phyloP scores from a whole-genome alignment of 1,284 basidiomycete genomes.

The Cutaneotrichosporon spelunceum region DNA sequence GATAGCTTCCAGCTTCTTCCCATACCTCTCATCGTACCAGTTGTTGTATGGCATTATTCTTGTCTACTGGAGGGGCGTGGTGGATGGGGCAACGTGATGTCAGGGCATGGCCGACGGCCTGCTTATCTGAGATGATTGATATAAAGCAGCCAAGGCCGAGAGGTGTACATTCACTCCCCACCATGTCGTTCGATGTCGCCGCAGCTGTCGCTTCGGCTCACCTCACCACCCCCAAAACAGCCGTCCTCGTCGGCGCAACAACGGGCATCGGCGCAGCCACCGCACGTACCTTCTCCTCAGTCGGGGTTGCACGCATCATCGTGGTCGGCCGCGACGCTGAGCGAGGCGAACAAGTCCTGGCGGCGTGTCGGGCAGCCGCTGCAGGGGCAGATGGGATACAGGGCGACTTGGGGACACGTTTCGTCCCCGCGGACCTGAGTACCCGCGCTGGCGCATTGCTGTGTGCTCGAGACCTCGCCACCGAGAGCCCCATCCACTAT shows the following conservation, averaged over 20 bases:
- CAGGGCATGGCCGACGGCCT: too few relatives aligned
- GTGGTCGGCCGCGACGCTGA: neutral
- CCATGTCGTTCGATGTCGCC: neutral
- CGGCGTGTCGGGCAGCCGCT: neutral
- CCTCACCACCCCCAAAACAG: neutral
- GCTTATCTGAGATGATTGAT: too few relatives aligned
- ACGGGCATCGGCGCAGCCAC: slow-evolving; percentile 3
- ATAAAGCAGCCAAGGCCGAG: too few relatives aligned
- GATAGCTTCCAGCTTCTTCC: neutral
- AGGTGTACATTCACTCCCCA: neutral
- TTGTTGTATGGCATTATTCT: slow-evolving; percentile 2
- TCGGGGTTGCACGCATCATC: neutral
- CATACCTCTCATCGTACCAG: neutral
- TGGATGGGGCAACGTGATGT: too few relatives aligned
- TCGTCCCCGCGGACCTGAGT: neutral
- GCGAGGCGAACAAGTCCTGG: neutral
- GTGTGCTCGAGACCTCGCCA: neutral
- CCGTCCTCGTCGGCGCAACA: slow-evolving; percentile 1
- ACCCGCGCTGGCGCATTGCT: neutral
- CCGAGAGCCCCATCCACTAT: neutral
- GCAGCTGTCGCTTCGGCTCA: neutral
- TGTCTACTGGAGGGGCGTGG: too few relatives aligned
- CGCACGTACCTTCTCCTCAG: neutral
- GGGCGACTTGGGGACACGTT: neutral
- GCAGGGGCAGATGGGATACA: neutral